phyloP scores from a whole-genome alignment of 2,329 filamentous ascomycete species.

The Sporothrix humicola region DNA sequence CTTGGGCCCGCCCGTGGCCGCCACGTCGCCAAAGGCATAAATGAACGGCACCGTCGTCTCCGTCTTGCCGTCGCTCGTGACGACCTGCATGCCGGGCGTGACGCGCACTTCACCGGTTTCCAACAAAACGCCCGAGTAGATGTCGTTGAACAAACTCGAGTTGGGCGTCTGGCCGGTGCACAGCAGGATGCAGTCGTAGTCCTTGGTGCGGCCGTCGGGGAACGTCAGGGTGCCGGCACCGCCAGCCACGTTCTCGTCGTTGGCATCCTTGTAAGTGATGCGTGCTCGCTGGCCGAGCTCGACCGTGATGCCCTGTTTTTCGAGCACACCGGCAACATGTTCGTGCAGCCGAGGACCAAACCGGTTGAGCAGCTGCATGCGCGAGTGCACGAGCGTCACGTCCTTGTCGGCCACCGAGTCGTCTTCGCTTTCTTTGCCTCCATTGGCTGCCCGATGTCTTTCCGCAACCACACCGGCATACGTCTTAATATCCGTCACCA shows the following conservation, averaged over 20 bases:
- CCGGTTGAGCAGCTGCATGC: conserved; percentile 52
- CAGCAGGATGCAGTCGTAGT: conserved; percentile 50
- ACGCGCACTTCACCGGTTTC: conserved; percentile 59
- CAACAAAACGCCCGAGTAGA: conserved; percentile 54
- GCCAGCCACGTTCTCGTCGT: conserved; percentile 35
- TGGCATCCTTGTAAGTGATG: conserved; percentile 44
- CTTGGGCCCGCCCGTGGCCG: conserved; percentile 55
- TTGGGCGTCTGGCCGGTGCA: conserved; percentile 65
- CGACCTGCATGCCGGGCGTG: conserved; percentile 62
- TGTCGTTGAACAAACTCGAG: conserved; percentile 53
- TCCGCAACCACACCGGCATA: neutral
- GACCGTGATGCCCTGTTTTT: conserved; percentile 55
- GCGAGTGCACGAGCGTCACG: conserved; percentile 64
- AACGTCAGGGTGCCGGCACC: conserved; percentile 52
- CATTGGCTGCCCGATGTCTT: conserved; percentile 33
- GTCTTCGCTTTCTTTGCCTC: conserved; percentile 48
- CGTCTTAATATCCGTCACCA: conserved; percentile 63
- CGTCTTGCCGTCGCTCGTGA: conserved; percentile 6
- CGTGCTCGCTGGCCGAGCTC: conserved; percentile 59
- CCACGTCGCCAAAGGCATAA: conserved; percentile 69
- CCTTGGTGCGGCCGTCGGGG: conserved; percentile 48
- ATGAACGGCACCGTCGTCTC: conserved; percentile 52
- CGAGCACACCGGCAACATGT: conserved; percentile 49
- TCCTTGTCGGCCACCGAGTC: conserved; percentile 54
- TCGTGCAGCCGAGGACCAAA: conserved; percentile 45